These are phyloP conservation scores for Setaria italica DNA, from an alignment of 202 grass and related monocot species.

Conservation along the genomic window DNA sequence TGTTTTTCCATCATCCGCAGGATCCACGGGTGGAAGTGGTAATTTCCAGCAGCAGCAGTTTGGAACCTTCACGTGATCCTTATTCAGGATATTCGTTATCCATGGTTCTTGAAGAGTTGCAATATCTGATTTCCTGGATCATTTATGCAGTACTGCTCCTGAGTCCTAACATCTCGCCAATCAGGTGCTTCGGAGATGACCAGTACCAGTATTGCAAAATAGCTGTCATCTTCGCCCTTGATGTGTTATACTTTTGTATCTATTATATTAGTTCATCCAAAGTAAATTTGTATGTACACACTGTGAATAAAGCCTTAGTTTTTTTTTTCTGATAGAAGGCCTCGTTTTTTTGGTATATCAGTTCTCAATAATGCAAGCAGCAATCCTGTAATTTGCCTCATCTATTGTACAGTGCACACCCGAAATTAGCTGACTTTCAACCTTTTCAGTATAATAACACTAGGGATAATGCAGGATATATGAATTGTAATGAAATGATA, in stretches of 20 bases:
- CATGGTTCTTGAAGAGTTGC: slow-evolving; percentile 12
- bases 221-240: not conserved
- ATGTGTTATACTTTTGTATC: not conserved
- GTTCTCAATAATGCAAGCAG: not conserved
- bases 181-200: not conserved
- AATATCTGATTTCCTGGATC: not conserved
- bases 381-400: not conserved
- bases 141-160: not conserved
- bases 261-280: not conserved
- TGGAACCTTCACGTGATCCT: slow-evolving; percentile 29
- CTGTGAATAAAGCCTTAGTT: not conserved
- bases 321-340: no score
- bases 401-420: not conserved
- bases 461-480: not conserved
- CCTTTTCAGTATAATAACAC: not conserved
- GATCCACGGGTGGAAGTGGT: slow-evolving; percentile 2
- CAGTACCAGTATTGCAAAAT: not conserved
- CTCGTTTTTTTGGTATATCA: no score
- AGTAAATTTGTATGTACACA: not conserved
- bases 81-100: not conserved
- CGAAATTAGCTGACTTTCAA: not conserved
- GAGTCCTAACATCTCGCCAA: not conserved
- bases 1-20: slow-evolving; percentile 3
- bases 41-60: slow-evolving; percentile 43
- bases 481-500: not conserved